These are phyloP conservation scores for Tulasnella calospora DNA, from an alignment of 768 basidiomycete genomes.

Conservation along the genomic window DNA sequence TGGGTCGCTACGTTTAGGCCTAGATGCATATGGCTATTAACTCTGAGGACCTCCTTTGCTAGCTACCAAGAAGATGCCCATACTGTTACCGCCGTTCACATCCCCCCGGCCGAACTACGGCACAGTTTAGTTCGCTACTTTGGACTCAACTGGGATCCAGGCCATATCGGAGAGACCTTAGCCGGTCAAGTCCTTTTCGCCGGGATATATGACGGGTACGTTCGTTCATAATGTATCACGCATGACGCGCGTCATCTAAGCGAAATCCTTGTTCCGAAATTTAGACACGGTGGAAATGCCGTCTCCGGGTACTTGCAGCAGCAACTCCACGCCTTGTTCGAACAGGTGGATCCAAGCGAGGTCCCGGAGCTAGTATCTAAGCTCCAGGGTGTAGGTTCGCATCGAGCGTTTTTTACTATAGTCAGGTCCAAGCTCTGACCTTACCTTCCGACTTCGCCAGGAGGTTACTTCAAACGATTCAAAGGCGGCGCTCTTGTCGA, in stretches of 20 bases:
- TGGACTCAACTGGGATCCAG: slow-evolving; percentile 69
- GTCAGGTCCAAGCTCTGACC: too few relatives aligned
- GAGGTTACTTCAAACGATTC: slow-evolving; percentile 87
- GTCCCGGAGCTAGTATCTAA: slow-evolving; percentile 73
- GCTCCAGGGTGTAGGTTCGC: slow-evolving; percentile 62
- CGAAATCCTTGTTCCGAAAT: neutral
- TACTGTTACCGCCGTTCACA: slow-evolving; percentile 65
- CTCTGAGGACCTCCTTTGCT: neutral
- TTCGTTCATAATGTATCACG: slow-evolving; percentile 11
- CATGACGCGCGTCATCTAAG: neutral
- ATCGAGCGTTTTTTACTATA: neutral
- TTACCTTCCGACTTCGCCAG: slow-evolving; percentile 14
- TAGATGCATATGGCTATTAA: slow-evolving; percentile 32
- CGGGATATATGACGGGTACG: slow-evolving; percentile 88
- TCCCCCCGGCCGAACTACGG: slow-evolving; percentile 70
- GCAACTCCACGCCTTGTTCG: slow-evolving; percentile 79
- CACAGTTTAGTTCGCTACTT: slow-evolving; percentile 57
- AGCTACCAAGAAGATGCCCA: slow-evolving; percentile 91
- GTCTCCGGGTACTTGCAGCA: slow-evolving; percentile 82
- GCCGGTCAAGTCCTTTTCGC: slow-evolving; percentile 76
- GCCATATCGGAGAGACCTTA: slow-evolving; percentile 48
- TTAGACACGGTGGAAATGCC: slow-evolving; percentile 83
- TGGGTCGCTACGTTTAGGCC: slow-evolving; percentile 35
- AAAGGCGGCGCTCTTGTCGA: slow-evolving; percentile 70
- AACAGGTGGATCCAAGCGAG: slow-evolving; percentile 63